These are phyloP conservation scores for Baeospora myosura DNA, from an alignment of 1,284 basidiomycete genomes.

Conservation along the genomic window DNA sequence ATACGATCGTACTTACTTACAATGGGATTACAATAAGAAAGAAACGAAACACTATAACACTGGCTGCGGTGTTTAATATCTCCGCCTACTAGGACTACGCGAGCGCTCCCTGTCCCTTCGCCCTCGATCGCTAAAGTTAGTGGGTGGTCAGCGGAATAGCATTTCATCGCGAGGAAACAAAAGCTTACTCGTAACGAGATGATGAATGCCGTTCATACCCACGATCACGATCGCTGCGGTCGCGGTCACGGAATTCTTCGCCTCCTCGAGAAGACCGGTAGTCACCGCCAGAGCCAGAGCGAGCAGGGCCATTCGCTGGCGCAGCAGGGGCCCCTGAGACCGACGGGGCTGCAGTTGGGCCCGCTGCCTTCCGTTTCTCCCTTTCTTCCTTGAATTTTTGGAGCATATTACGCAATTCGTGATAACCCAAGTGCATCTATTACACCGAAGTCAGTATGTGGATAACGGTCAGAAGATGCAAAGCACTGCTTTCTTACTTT, in stretches of 20 bases:
- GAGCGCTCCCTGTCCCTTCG: constrained; percentile 70
- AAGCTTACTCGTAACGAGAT: constrained; percentile 69
- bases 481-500: constrained; percentile 55
- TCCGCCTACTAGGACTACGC: constrained; percentile 66
- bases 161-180: constrained; percentile 17
- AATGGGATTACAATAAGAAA: constrained; percentile 3
- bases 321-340: constrained; percentile 23
- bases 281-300: constrained; percentile 38
- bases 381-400: constrained; percentile 82
- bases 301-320: constrained; percentile 27
- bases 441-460: constrained; percentile 16
- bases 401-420: constrained; percentile 93
- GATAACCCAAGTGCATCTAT: constrained; percentile 98
- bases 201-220: constrained; percentile 65
- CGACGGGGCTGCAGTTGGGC: constrained; percentile 17
- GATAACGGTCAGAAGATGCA: not conserved
- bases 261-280: constrained; percentile 47
- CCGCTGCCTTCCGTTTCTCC: constrained; percentile 68
- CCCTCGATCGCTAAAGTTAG: constrained; percentile 52
- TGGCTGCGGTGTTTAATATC: constrained; percentile 39
- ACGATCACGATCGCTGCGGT: constrained; percentile 53
- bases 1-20: no score
- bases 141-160: constrained; percentile 19
- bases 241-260: constrained; percentile 51
- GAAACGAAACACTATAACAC: constrained; percentile 6